Evolutionary conservation across 129 eudicot genomes (phyloP), one percentile per base, ranked within the genome.

Genomic region (Sambucus nigra): DNA sequence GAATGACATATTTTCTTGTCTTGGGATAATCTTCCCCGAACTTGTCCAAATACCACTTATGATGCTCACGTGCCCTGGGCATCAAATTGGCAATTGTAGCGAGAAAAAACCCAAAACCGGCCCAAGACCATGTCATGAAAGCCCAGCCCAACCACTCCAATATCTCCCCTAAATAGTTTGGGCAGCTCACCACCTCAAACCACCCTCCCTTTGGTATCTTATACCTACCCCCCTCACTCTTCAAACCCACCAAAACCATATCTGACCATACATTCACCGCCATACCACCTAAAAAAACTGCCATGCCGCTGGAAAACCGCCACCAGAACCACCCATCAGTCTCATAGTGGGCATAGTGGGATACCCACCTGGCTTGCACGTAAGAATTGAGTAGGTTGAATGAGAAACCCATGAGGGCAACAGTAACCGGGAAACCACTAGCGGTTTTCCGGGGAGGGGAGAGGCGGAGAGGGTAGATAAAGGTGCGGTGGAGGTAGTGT

Each of bases 91-190:
- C 86, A 70, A 84, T 82, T 2, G 99, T 86, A 35, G 76, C 86
- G 14, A 79, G 1, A 10, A 86, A 69, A 29, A 91, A 91, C 57
- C 80, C 99, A 9, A 91, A 39, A 61, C 94, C 94, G 53, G 73
- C 94, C 94, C 89, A 77, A 12, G 95, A 86, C 80, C 94, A 69
- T 19, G 76, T 69, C 95, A 82, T 86, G 40, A 82, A 1, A 29
- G 72, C 63, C 99, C 99, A 91, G 46, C 94, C 94, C 64, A 73
- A 62, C 95, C 99, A 91, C 75, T 91, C 95, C 42, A 86, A 41
- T 3, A 91, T 62, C 78, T 91, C 99, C 49, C 95, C 94, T 21
- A 82, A 74, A 65, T 91, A 91, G 65, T 91, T 91, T 0, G 99
- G 80, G 17, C 95, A 82, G 19, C 87, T 86, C 25, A 86, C 91